Conservation (phyloP, 73 alveolate species). For the Durusdinium trenchii region DNA sequence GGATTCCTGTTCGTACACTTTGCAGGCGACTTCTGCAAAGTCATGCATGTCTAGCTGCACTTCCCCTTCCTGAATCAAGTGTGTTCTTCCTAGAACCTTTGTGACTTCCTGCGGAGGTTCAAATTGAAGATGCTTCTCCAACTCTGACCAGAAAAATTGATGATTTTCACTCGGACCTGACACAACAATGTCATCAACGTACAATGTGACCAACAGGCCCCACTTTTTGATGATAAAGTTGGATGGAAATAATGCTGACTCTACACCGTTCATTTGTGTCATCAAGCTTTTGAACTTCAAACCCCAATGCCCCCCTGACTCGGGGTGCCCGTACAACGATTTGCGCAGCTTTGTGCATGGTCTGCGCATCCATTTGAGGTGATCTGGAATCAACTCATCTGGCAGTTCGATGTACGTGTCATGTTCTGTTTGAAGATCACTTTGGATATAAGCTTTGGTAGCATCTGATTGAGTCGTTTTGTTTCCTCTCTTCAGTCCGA, state of each 20-base stretch:
- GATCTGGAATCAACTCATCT: not conserved
- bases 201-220: not conserved
- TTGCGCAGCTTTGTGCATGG: conserved; percentile 22
- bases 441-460: conserved; percentile 19
- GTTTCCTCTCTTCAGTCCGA: not conserved
- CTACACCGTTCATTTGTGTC: not conserved
- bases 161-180: conserved; percentile 15
- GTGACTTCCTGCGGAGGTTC: conserved; percentile 18
- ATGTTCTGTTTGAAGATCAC: not conserved
- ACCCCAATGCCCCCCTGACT: conserved; percentile 64
- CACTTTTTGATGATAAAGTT: not conserved
- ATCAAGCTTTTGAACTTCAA: not conserved
- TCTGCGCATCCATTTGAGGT: not conserved
- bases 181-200: conserved; percentile 48
- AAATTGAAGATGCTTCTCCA: not conserved
- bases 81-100: conserved; percentile 42
- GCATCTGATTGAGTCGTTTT: conserved; percentile 17
- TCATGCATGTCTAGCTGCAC: conserved; percentile 18
- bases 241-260: not conserved
- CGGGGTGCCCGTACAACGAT: conserved; percentile 50
- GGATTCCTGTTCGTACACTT: not conserved
- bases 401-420: conserved; percentile 43
- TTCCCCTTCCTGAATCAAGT: not conserved
- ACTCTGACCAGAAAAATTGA: not conserved
- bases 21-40: conserved; percentile 57